phyloP scores from a whole-genome alignment of 106 monocot genomes.

The Phalaenopsis equestris region DNA sequence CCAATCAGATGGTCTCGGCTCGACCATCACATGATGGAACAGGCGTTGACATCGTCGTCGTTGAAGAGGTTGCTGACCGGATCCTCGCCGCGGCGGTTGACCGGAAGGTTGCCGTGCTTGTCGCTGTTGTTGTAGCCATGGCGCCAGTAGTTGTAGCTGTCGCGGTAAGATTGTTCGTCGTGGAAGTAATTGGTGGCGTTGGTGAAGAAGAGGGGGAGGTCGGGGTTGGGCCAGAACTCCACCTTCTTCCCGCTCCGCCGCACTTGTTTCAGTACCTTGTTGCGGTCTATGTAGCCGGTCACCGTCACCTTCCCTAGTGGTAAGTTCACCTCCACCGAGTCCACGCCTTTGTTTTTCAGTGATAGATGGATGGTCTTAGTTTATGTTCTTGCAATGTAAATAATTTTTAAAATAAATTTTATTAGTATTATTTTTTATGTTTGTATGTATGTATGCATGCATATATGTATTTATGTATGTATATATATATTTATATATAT shows the following conservation, averaged over 20 bases:
- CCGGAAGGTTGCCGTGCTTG: constrained; percentile 44
- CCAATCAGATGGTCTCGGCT: too few relatives aligned
- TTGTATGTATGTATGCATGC: too few relatives aligned
- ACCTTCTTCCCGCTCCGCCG: constrained; percentile 51
- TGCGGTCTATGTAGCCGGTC: constrained; percentile 51
- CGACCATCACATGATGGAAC: constrained; percentile 41
- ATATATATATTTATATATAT: too few relatives aligned
- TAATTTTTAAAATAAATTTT: too few relatives aligned
- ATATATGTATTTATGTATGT: too few relatives aligned
- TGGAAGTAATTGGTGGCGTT: constrained; percentile 27
- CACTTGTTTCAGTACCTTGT: constrained; percentile 55
- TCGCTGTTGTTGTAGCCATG: constrained; percentile 58
- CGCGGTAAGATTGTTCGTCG: constrained; percentile 31
- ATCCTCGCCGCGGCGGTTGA: constrained; percentile 29
- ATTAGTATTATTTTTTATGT: too few relatives aligned
- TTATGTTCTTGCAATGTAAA: not conserved
- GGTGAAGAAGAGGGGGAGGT: constrained; percentile 41
- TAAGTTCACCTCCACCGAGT: constrained; percentile 44
- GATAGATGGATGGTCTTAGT: not conserved
- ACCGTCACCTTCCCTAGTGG: constrained; percentile 49
- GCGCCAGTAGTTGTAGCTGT: constrained; percentile 60
- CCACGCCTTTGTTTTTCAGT: constrained; percentile 28
- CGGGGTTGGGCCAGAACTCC: constrained; percentile 66
- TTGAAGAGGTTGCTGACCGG: constrained; percentile 56
- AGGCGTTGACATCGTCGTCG: constrained; percentile 63